A percentile compares a stretch with the other conserved stretches of the same genome.
phyloP scores from a whole-genome alignment of 176 grass and related monocot genomes.

The Dactylis glomerata region DNA sequence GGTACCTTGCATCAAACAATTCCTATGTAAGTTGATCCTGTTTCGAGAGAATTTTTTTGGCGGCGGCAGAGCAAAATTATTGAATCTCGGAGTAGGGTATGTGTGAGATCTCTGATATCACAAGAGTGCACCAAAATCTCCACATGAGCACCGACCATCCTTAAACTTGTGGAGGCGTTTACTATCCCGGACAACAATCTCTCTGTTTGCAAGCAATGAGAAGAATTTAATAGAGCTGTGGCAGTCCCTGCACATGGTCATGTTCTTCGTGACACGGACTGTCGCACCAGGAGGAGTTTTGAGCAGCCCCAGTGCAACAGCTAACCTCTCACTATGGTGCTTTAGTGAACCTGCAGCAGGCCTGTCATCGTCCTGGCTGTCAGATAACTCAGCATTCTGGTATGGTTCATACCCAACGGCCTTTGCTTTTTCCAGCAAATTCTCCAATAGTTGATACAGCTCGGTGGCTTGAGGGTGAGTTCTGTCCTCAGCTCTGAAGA shows the following conservation, averaged over 20 bases:
- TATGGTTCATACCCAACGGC: constrained; percentile 72
- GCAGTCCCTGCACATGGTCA: constrained; percentile 90
- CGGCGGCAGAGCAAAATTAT: neutral
- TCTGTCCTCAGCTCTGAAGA: constrained; percentile 62
- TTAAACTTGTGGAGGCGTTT: constrained; percentile 83
- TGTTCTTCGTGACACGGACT: constrained; percentile 71
- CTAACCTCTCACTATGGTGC: constrained; percentile 87
- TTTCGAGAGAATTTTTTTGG: no score
- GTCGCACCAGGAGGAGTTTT: constrained; percentile 36
- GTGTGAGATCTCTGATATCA: constrained; percentile 29
- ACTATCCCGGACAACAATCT: constrained; percentile 74
- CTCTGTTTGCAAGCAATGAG: constrained; percentile 64
- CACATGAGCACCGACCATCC: constrained; percentile 72
- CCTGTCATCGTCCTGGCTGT: constrained; percentile 49
- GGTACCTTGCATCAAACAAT: neutral
- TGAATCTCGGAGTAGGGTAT: neutral
- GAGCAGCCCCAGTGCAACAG: constrained; percentile 73
- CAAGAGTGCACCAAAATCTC: constrained; percentile 66
- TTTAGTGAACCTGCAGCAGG: constrained; percentile 26
- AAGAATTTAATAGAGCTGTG: constrained; percentile 72
- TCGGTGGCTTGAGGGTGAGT: constrained; percentile 40
- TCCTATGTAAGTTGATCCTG: neutral
- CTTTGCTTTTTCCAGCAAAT: constrained; percentile 60
- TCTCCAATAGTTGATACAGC: constrained; percentile 52
- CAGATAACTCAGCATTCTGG: constrained; percentile 52